These are phyloP conservation scores for Fusarium sororula DNA, from an alignment of 2,329 filamentous ascomycete genomes.

Conservation along the genomic window DNA sequence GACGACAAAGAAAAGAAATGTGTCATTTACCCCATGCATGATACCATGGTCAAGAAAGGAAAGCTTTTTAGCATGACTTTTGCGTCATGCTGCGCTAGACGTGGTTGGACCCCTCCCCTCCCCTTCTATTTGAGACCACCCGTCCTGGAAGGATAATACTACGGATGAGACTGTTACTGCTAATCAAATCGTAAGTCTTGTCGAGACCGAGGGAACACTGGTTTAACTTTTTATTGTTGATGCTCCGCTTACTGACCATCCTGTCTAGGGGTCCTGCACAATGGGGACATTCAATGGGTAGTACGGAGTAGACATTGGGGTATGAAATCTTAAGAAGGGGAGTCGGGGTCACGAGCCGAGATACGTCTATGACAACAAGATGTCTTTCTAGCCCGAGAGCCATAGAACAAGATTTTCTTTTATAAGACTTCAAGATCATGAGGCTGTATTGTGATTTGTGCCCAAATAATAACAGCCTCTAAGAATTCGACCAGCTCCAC, in stretches of 20 bases:
- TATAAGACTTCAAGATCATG: neutral
- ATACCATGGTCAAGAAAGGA: no score
- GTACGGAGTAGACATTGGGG: neutral
- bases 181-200: neutral
- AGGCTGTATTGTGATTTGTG: neutral
- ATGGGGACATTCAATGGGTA: neutral
- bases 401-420: neutral
- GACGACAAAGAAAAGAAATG: accelerated
- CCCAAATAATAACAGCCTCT: neutral
- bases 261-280: neutral
- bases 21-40: no score
- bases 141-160: neutral
- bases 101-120: accelerated
- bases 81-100: no score
- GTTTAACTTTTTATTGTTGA: accelerated
- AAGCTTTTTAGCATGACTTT: no score
- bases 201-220: neutral
- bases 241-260: neutral
- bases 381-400: neutral
- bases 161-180: neutral
- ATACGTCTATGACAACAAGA: neutral
- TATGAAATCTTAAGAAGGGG: neutral
- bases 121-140: no score
- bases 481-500: neutral
- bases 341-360: neutral